Evolutionary conservation across 352 stramenopile genomes (phyloP).

Genomic region (Pythium vanterpoolii): DNA sequence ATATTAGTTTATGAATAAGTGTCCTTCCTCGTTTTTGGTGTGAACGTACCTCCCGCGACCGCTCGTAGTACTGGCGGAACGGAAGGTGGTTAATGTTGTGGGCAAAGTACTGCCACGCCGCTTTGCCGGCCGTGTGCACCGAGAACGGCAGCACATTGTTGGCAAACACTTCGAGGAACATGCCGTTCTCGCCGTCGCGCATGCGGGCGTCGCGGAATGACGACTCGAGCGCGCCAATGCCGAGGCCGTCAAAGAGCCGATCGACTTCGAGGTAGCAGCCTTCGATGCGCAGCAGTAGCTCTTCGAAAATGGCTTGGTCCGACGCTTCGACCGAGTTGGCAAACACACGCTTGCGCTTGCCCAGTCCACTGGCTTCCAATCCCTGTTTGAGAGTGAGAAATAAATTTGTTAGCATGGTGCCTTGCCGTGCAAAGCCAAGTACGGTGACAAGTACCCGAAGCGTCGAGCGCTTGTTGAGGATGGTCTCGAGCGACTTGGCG

Average conservation of each 20-base stretch:
- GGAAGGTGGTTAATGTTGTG: conserved; percentile 25
- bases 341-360: conserved; percentile 26
- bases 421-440: background rate
- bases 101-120: conserved; percentile 25
- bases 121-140: conserved; percentile 16
- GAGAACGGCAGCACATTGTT: conserved; percentile 27
- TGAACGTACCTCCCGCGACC: conserved; percentile 15
- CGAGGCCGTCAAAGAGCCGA: conserved; percentile 13
- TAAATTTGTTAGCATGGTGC: conserved; percentile 4
- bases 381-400: conserved; percentile 10
- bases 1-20: too few relatives aligned
- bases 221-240: conserved; percentile 18
- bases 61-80: conserved; percentile 29
- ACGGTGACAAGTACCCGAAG: conserved; percentile 20
- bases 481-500: conserved; percentile 35
- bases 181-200: conserved; percentile 18
- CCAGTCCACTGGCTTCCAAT: conserved; percentile 18
- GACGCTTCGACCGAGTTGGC: background rate
- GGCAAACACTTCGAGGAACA: conserved; percentile 25
- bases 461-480: conserved; percentile 37
- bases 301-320: conserved; percentile 17
- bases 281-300: conserved; percentile 21
- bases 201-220: conserved; percentile 25
- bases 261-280: conserved; percentile 26
- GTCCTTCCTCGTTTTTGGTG: background rate